These are phyloP conservation scores for Laetiporus sulphureus DNA, from an alignment of 1,284 basidiomycete genomes.

Conservation along the genomic window DNA sequence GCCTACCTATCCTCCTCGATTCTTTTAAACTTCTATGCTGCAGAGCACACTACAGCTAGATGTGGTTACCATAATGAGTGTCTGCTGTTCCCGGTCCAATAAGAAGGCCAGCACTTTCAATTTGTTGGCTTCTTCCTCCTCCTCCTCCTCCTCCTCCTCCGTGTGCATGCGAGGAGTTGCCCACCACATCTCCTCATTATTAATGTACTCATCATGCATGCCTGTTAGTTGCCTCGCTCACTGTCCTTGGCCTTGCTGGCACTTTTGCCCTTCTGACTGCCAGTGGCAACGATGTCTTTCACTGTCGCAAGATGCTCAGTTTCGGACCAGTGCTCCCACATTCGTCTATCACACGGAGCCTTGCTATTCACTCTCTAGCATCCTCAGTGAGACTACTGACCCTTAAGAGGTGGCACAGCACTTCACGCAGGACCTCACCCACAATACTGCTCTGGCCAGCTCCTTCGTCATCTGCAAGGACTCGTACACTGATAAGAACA, in stretches of 20 bases:
- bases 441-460: conserved; percentile 31
- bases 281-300: conserved; percentile 18
- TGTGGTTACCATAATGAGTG: too few species aligned
- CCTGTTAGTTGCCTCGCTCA: conserved; percentile 28
- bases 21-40: too few species aligned
- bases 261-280: conserved; percentile 21
- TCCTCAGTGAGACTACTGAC: conserved; percentile 33
- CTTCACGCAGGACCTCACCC: conserved; percentile 49
- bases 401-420: conserved; percentile 55
- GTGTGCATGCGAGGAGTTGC: conserved; percentile 14
- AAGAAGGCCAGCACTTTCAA: conserved; percentile 13
- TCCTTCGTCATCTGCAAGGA: conserved; percentile 62
- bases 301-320: conserved; percentile 67
- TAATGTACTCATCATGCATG: conserved; percentile 19
- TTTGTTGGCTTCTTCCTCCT: conserved; percentile 8
- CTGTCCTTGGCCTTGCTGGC: conserved; percentile 26
- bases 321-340: conserved; percentile 76
- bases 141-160: conserved; percentile 18
- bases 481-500: conserved; percentile 81
- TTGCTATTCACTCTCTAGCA: conserved; percentile 34
- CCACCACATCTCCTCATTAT: conserved; percentile 3
- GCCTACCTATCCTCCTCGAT: too few species aligned
- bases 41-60: too few species aligned
- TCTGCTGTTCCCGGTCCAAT: too few species aligned
- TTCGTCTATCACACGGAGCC: conserved; percentile 52